phyloP scores from a whole-genome alignment of 805 yeast species.

The Starmerella vitae region DNA sequence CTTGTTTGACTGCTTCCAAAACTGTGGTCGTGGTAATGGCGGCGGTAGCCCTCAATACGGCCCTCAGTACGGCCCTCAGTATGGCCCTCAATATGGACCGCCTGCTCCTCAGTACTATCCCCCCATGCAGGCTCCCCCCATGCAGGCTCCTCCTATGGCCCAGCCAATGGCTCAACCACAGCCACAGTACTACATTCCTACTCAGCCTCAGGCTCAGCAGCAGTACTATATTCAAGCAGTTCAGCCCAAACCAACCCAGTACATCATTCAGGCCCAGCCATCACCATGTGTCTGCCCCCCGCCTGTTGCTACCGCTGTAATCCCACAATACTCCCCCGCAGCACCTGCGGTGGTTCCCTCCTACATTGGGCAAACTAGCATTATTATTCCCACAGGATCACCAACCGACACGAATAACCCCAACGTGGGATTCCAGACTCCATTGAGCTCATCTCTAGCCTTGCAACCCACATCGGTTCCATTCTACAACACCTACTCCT shows the following conservation, averaged over 20 bases:
- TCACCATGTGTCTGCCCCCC: too few species aligned
- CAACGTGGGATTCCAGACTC: too few species aligned
- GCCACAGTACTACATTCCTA: neutral
- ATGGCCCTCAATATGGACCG: slow-evolving; percentile 1
- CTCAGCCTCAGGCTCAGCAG: neutral
- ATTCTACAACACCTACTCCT: too few species aligned
- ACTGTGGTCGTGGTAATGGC: neutral
- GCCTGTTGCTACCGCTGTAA: too few species aligned
- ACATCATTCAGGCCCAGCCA: neutral
- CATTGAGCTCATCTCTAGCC: too few species aligned
- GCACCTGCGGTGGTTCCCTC: too few species aligned
- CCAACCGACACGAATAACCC: too few species aligned
- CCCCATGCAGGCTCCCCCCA: slow-evolving; percentile 1
- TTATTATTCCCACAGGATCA: too few species aligned
- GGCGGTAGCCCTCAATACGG: slow-evolving; percentile 4
- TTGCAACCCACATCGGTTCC: too few species aligned
- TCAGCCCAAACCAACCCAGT: neutral
- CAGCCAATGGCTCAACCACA: neutral
- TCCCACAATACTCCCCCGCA: too few species aligned
- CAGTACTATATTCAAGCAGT: neutral
- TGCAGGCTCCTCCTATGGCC: neutral
- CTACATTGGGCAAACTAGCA: too few species aligned
- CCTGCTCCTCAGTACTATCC: slow-evolving; percentile 7
- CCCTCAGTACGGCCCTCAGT: neutral
- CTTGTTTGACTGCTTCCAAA: neutral